Conservation (phyloP, 345 rosid genomes). For the Ceriops decandra region DNA sequence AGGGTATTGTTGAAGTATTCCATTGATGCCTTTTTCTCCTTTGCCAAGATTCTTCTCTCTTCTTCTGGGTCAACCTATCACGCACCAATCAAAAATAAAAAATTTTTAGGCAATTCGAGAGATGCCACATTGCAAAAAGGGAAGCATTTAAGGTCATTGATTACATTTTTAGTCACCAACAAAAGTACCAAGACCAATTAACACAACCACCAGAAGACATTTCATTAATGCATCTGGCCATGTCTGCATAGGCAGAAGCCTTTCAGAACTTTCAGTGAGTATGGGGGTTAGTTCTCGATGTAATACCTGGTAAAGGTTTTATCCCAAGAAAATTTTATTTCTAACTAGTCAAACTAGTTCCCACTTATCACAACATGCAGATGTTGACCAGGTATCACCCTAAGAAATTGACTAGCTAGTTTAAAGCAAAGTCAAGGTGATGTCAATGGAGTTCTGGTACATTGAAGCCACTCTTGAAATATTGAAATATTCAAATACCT, state of each 20-base stretch:
- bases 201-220: neutral
- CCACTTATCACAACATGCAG: neutral
- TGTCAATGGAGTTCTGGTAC: constrained; percentile 1
- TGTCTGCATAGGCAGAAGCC: neutral
- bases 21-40: constrained; percentile 75
- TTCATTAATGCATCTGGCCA: constrained; percentile 1
- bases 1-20: constrained; percentile 61
- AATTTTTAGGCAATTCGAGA: neutral
- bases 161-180: neutral
- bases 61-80: constrained; percentile 82
- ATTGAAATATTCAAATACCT: constrained; percentile 42
- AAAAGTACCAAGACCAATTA: neutral
- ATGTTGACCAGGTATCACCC: neutral
- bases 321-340: neutral
- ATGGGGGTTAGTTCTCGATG: neutral
- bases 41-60: constrained; percentile 72
- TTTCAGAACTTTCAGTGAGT: neutral
- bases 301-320: neutral
- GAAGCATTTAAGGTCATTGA: neutral
- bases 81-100: constrained; percentile 12
- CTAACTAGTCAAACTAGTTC: neutral
- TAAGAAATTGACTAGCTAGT: neutral
- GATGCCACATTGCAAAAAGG: neutral
- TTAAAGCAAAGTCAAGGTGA: neutral
- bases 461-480: constrained; percentile 6